Evolutionary conservation across 164 flowering plant genomes (phyloP).

Genomic region (Berberis thunbergii): DNA sequence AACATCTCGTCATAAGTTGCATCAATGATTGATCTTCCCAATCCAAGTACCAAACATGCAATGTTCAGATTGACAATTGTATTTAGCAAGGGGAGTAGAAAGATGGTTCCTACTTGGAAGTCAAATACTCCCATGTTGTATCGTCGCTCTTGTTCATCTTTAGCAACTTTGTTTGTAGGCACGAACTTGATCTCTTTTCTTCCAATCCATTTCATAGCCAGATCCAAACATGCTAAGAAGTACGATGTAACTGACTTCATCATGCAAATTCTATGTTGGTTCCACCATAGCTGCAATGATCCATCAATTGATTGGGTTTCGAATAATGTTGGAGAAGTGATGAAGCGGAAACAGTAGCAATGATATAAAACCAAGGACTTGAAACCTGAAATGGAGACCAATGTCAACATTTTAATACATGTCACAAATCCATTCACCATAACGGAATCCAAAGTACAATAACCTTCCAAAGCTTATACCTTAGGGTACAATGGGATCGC

Average conservation of each 20-base stretch:
- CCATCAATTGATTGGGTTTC: constrained; percentile 15
- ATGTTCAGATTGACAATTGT: constrained; percentile 15
- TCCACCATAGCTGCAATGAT: constrained; percentile 11
- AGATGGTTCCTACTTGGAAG: constrained; percentile 19
- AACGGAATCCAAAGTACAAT: not conserved
- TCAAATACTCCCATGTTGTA: constrained; percentile 20
- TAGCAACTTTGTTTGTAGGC: constrained; percentile 25
- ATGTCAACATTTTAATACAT: no score
- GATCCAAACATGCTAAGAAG: constrained; percentile 13
- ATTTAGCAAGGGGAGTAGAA: constrained; percentile 16
- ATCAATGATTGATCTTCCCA: constrained; percentile 6
- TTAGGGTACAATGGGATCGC: constrained; percentile 13
- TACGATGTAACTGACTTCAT: constrained; percentile 13
- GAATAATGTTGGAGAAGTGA: constrained; percentile 8
- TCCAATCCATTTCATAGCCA: constrained; percentile 12
- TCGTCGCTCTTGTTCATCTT: constrained; percentile 14
- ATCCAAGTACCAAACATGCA: constrained; percentile 11
- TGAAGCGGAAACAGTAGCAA: constrained; percentile 5
- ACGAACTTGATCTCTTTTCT: constrained; percentile 16
- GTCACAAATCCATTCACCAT: no score
- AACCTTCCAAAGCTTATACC: constrained; percentile 1
- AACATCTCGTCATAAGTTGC: constrained; percentile 15
- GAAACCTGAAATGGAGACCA: constrained; percentile 14
- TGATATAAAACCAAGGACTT: constrained; percentile 18
- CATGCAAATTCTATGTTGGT: constrained; percentile 17